A percentile compares a stretch with the other conserved stretches of the same genome.
Conservation (phyloP, 768 basidiomycete species). For the Agaricus blazei region DNA sequence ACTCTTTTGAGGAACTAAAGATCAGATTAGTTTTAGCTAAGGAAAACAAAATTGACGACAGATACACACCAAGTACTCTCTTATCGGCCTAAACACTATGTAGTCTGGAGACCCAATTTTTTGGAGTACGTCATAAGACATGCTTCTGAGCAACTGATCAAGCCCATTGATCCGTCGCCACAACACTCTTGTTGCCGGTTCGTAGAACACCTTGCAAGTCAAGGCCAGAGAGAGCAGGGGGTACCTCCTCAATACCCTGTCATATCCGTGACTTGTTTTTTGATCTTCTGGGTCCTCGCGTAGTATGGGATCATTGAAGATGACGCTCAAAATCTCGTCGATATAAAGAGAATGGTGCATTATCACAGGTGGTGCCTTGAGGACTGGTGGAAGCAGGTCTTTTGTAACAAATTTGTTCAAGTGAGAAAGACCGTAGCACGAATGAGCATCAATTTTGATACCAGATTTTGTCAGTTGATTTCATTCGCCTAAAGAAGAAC, state of each 20-base stretch:
- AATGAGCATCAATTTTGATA: too few relatives aligned
- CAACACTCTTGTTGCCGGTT: not conserved
- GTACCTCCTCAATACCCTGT: not conserved
- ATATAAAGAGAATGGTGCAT: not conserved
- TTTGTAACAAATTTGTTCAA: too few relatives aligned
- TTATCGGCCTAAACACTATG: not conserved
- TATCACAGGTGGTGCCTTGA: too few relatives aligned
- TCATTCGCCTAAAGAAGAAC: too few relatives aligned
- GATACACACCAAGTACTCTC: not conserved
- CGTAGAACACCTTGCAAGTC: slow-evolving; percentile 3
- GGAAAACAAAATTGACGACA: not conserved
- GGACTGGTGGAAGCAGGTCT: too few relatives aligned
- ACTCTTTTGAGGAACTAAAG: not conserved
- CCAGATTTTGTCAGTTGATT: too few relatives aligned
- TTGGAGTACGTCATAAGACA: not conserved
- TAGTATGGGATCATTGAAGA: slow-evolving; percentile 1
- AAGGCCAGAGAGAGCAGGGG: not conserved
- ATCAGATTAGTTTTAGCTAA: not conserved
- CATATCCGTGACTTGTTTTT: not conserved
- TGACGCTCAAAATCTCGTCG: not conserved
- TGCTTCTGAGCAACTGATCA: not conserved
- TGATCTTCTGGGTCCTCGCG: not conserved
- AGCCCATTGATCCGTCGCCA: not conserved
- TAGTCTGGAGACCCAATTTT: not conserved
- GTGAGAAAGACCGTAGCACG: too few relatives aligned